Evolutionary conservation across 306 rosid species (phyloP).

Genomic region (Gastrolobium bilobum): DNA sequence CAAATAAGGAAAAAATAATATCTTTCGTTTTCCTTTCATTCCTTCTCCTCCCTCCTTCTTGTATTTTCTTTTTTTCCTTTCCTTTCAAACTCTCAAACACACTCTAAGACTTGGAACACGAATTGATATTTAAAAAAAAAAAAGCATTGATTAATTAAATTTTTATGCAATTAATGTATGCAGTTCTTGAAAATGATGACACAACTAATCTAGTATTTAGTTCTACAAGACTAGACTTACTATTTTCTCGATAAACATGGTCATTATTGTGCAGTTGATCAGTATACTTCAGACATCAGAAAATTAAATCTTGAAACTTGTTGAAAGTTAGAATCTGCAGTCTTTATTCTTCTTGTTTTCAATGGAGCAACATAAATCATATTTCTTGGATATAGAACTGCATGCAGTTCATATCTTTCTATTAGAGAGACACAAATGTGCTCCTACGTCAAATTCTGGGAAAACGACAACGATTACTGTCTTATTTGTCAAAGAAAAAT

Average conservation of each 20-base stretch:
- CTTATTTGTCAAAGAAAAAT: too few species aligned
- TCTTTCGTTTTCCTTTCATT: too few species aligned
- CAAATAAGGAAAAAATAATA: too few species aligned
- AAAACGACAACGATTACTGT: too few species aligned
- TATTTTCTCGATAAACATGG: constrained; percentile 10
- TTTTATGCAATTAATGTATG: not conserved
- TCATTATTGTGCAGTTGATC: constrained; percentile 40
- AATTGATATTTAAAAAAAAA: too few species aligned
- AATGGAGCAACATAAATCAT: constrained; percentile 1
- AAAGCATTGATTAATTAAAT: not conserved
- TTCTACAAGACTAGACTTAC: constrained; percentile 12
- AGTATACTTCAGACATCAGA: constrained; percentile 27
- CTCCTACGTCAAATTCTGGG: too few species aligned
- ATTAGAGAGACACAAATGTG: constrained; percentile 11
- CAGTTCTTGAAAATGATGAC: constrained; percentile 21
- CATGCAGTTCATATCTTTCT: constrained; percentile 17
- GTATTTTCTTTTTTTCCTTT: too few species aligned
- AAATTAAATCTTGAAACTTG: constrained; percentile 38
- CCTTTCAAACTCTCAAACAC: too few species aligned
- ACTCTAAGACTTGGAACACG: too few species aligned
- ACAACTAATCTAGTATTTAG: constrained; percentile 32
- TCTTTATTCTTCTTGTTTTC: constrained; percentile 16
- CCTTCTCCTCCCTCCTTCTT: too few species aligned
- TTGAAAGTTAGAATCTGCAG: constrained; percentile 40
- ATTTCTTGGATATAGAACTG: constrained; percentile 18